phyloP scores from a whole-genome alignment of 2,329 filamentous ascomycete genomes.

The Dissoconium aciculare region DNA sequence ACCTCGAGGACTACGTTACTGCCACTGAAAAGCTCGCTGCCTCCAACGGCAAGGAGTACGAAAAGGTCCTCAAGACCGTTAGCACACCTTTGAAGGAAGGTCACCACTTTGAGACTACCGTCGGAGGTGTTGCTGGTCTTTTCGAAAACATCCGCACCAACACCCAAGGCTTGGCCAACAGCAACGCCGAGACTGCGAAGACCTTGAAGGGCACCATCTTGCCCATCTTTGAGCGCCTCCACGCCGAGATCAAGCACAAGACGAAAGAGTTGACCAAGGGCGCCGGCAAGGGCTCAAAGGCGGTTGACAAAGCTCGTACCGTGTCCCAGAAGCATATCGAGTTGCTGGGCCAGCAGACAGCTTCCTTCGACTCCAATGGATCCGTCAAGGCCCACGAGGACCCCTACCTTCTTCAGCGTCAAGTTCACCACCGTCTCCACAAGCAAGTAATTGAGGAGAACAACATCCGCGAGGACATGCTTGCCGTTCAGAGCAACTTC shows the following conservation, averaged over 20 bases:
- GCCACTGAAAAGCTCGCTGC: conserved; percentile 77
- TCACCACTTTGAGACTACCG: conserved; percentile 78
- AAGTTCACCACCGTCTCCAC: conserved; percentile 68
- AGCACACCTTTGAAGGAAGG: conserved; percentile 74
- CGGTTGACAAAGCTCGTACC: conserved; percentile 77
- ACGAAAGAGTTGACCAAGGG: conserved; percentile 74
- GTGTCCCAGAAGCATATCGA: conserved; percentile 92
- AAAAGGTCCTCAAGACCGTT: conserved; percentile 87
- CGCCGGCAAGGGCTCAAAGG: conserved; percentile 70
- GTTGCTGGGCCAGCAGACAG: conserved; percentile 72
- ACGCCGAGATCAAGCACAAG: conserved; percentile 95
- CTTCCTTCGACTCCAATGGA: conserved; percentile 62
- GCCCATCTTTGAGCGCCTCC: conserved; percentile 76
- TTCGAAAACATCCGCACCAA: conserved; percentile 92
- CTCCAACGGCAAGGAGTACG: conserved; percentile 81
- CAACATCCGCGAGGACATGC: conserved; percentile 81
- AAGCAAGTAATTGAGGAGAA: conserved; percentile 93
- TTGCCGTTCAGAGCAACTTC: conserved; percentile 85
- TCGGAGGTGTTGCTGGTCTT: conserved; percentile 76
- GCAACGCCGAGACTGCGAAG: conserved; percentile 82
- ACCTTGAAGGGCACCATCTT: conserved; percentile 73
- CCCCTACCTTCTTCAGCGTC: conserved; percentile 74
- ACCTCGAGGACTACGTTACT: conserved; percentile 78
- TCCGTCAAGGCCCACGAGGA: conserved; percentile 60
- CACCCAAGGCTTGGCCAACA: conserved; percentile 78